These are phyloP conservation scores for Fusarium nygamai DNA, from an alignment of 2,329 filamentous ascomycete genomes.

Conservation along the genomic window DNA sequence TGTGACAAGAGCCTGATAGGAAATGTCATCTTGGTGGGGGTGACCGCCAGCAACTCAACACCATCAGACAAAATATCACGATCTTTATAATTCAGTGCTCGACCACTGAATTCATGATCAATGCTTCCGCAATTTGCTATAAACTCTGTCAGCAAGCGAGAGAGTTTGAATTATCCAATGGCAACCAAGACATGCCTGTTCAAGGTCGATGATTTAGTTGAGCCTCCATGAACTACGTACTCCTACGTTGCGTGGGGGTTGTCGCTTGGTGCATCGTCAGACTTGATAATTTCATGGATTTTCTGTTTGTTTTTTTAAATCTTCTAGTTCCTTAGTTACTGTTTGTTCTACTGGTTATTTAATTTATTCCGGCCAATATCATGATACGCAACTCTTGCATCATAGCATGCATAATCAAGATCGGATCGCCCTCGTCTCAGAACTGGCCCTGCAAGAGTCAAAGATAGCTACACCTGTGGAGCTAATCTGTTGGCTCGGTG, in stretches of 20 bases:
- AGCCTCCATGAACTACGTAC: not conserved
- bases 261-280: not conserved
- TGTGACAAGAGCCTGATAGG: slow-evolving; percentile 1
- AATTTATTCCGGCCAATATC: not conserved
- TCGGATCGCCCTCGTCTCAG: not conserved
- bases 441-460: not conserved
- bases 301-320: not conserved
- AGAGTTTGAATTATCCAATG: not conserved
- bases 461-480: slow-evolving; percentile 11
- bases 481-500: not conserved
- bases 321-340: not conserved
- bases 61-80: slow-evolving; percentile 10
- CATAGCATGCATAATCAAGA: slow-evolving; percentile 1
- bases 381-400: not conserved
- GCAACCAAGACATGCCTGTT: not conserved
- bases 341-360: not conserved
- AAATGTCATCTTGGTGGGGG: not conserved
- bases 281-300: not conserved
- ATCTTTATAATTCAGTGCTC: not conserved
- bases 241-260: not conserved
- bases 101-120: not conserved
- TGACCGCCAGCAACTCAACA: slow-evolving; percentile 1
- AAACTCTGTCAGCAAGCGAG: not conserved
- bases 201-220: not conserved
- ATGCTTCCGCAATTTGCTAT: not conserved